These are phyloP conservation scores for Trichophyton verrucosum DNA, from an alignment of 2,329 filamentous ascomycete genomes.

Conservation along the genomic window DNA sequence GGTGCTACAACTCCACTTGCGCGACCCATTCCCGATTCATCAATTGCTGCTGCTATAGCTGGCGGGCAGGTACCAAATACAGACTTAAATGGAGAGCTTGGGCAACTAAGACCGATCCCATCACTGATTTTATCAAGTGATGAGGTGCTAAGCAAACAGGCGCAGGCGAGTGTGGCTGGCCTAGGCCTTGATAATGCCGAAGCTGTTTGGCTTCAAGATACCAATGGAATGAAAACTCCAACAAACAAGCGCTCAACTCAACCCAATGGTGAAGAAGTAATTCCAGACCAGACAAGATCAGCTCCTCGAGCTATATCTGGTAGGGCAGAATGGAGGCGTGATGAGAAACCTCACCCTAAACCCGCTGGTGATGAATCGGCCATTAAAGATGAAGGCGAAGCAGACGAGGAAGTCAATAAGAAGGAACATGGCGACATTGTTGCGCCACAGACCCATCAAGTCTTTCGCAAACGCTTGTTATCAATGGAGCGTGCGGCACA, in stretches of 20 bases:
- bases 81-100: conserved; percentile 24
- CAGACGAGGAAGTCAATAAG: conserved; percentile 23
- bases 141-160: background rate
- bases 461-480: conserved; percentile 38
- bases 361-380: conserved; percentile 10
- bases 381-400: conserved; percentile 20
- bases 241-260: conserved; percentile 17
- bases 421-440: conserved; percentile 32
- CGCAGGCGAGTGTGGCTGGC: background rate
- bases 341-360: conserved; percentile 6
- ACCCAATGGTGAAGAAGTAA: background rate
- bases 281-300: conserved; percentile 18
- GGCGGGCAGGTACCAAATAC: conserved; percentile 21
- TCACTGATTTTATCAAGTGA: conserved; percentile 33
- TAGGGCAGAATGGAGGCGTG: conserved; percentile 27
- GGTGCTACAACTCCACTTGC: conserved; percentile 46
- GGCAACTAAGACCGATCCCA: conserved; percentile 31
- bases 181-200: background rate
- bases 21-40: conserved; percentile 35
- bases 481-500: conserved; percentile 33
- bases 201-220: background rate
- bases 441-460: conserved; percentile 37
- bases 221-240: background rate
- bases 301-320: conserved; percentile 31
- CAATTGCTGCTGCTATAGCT: conserved; percentile 20